Base-by-base conservation (phyloP, 352 stramenopile species). In the Globisporangium spinosum region DNA sequence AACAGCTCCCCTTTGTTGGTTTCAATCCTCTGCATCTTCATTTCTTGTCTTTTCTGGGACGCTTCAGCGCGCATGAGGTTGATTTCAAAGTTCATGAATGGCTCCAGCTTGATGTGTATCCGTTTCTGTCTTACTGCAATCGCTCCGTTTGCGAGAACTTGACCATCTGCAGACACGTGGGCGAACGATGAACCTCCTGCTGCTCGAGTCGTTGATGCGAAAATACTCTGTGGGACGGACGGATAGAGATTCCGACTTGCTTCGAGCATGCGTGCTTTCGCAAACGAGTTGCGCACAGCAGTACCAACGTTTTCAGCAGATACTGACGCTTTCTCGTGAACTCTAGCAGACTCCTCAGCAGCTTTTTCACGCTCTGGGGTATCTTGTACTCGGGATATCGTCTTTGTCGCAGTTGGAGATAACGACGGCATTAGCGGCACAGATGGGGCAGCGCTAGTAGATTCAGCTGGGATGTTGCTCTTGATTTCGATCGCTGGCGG, bases 21-120 rank as follows among this genome's bases (percentile, higher is more conserved):
- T 56, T 90, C 87, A 63, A 94, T 93, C 58, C 83, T 85, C 45
- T 88, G 82, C 87, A 94, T 94, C 66, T 93, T 94, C 64, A 82
- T 83, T 61, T 92, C 83, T 71, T 94, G 83, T 2, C 83, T 80
- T 65, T 92, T 94, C 64, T 94, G 83, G 10, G 84, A 85, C 20
- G 84, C 83, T 62, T 91, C 85, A 3, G 84, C 80, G 47, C 80
- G 79, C 76, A 94, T 74, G 20, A 94, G 74, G 47, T 86, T 94
- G 72, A 93, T 93, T 65, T 94, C 87, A 34, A 89, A 94, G 67
- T 92, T 94, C 27, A 88, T 73, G 51, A 91, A 89, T 20, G 87
- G 87, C 54, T 94, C 87, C 25, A 94, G 63, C 68, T 93, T 92
- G 45, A 94, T 88, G 35, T 75, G 83, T 35, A 93, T 75, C 38